phyloP scores from a whole-genome alignment of 768 basidiomycete species.

The Pulveroboletus sp. region DNA sequence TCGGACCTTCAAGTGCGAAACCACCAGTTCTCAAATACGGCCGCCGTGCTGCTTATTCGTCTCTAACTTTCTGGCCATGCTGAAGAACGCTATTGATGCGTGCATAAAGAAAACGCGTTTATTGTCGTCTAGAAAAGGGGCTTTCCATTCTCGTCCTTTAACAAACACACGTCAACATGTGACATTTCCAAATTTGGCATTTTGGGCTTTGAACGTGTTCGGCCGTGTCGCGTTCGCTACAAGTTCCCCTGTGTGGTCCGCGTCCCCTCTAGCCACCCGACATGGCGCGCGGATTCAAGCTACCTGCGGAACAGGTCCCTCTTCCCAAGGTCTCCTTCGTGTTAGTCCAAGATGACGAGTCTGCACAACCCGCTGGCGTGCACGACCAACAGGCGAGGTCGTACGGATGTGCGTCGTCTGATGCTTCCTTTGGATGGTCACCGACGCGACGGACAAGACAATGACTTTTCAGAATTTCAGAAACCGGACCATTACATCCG shows the following conservation, averaged over 20 bases:
- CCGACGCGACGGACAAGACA: constrained; percentile 39
- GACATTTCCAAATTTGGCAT: constrained; percentile 19
- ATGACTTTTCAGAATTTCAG: constrained; percentile 66
- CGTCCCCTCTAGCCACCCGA: neutral
- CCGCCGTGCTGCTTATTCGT: too few relatives aligned
- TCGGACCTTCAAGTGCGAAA: too few relatives aligned
- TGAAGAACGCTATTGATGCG: too few relatives aligned
- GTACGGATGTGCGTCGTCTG: constrained; percentile 65
- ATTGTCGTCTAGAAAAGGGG: neutral
- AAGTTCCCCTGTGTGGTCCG: constrained; percentile 17
- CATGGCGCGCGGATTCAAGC: constrained; percentile 40
- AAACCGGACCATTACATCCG: constrained; percentile 86
- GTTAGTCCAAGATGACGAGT: constrained; percentile 59
- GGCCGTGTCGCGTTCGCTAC: constrained; percentile 9
- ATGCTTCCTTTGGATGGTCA: neutral
- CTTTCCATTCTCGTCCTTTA: constrained; percentile 10
- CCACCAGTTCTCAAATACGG: too few relatives aligned
- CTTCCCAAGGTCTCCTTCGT: constrained; percentile 69
- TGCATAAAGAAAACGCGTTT: neutral
- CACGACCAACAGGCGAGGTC: constrained; percentile 58
- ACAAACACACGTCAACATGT: constrained; percentile 14
- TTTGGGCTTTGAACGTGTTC: constrained; percentile 6
- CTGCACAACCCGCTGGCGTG: constrained; percentile 58
- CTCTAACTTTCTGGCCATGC: too few relatives aligned
- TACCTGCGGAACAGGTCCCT: constrained; percentile 34